These are phyloP conservation scores for Kluyveromyces nonfermentans DNA, from an alignment of 805 yeast genomes.

Conservation along the genomic window DNA sequence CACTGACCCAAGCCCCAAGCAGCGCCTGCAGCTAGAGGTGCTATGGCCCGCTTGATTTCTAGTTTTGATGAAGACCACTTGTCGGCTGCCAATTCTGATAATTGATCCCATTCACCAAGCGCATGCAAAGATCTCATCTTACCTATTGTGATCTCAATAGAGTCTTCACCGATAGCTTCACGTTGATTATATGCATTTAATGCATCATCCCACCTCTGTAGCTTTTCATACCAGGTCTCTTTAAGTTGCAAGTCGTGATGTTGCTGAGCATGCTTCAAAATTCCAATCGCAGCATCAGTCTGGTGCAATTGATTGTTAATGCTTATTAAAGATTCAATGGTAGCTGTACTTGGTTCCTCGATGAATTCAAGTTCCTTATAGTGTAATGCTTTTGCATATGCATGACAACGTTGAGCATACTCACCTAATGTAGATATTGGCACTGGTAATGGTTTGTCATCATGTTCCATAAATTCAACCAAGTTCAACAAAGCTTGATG, in stretches of 20 bases:
- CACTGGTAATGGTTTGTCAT: constrained; percentile 87
- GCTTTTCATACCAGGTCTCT: constrained; percentile 95
- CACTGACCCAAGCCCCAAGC: constrained; percentile 97
- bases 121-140: constrained; percentile 97
- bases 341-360: constrained; percentile 84
- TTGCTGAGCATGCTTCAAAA: constrained; percentile 85
- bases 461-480: constrained; percentile 97
- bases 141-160: constrained; percentile 90
- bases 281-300: constrained; percentile 96
- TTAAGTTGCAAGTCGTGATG: constrained; percentile 85
- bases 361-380: constrained; percentile 92
- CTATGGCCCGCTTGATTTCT: constrained; percentile 73
- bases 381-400: constrained; percentile 94
- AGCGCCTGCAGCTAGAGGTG: constrained; percentile 97
- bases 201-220: constrained; percentile 98
- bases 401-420: constrained; percentile 92
- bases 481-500: constrained; percentile 80
- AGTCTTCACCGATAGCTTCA: constrained; percentile 44
- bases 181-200: constrained; percentile 79
- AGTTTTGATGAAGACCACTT: constrained; percentile 73
- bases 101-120: constrained; percentile 95
- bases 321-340: constrained; percentile 83
- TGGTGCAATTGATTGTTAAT: constrained; percentile 94
- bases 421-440: constrained; percentile 84
- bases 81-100: constrained; percentile 73